Conservation (phyloP, 495 filamentous ascomycete genomes). For the Cetradonia linearis region DNA sequence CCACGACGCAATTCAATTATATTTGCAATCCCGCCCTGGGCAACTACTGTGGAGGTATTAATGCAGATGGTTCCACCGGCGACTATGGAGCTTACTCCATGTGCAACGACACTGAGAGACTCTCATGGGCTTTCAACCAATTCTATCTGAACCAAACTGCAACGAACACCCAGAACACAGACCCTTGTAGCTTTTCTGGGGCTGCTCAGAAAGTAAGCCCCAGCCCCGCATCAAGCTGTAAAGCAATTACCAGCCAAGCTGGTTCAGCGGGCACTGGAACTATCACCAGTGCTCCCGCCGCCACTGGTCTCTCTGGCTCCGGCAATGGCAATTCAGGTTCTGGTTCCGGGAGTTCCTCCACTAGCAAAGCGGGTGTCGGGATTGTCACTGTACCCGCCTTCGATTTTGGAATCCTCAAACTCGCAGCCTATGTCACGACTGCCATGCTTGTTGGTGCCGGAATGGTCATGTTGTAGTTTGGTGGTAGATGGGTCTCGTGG, state of each 20-base stretch:
- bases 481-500: background rate
- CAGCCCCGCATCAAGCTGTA: conserved; percentile 36
- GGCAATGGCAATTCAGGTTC: conserved; percentile 26
- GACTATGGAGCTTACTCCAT: conserved; percentile 83
- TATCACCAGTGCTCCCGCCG: conserved; percentile 45
- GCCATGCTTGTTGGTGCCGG: conserved; percentile 58
- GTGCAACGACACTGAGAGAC: conserved; percentile 68
- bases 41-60: conserved; percentile 60
- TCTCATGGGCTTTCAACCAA: conserved; percentile 69
- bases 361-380: conserved; percentile 34
- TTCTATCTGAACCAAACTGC: conserved; percentile 62
- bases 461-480: conserved; percentile 60
- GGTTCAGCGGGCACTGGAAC: conserved; percentile 55
- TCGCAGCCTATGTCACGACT: conserved; percentile 58
- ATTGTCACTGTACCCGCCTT: conserved; percentile 44
- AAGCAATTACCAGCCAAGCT: conserved; percentile 47
- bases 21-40: conserved; percentile 53
- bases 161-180: conserved; percentile 30
- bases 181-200: conserved; percentile 70
- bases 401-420: conserved; percentile 50
- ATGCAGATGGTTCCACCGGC: conserved; percentile 57
- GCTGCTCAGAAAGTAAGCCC: conserved; percentile 43
- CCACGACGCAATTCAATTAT: conserved; percentile 55
- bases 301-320: conserved; percentile 32
- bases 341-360: conserved; percentile 34